Evolutionary conservation across 2,329 filamentous ascomycete species (phyloP).

Genomic region (Cladosporium oxysporum): DNA sequence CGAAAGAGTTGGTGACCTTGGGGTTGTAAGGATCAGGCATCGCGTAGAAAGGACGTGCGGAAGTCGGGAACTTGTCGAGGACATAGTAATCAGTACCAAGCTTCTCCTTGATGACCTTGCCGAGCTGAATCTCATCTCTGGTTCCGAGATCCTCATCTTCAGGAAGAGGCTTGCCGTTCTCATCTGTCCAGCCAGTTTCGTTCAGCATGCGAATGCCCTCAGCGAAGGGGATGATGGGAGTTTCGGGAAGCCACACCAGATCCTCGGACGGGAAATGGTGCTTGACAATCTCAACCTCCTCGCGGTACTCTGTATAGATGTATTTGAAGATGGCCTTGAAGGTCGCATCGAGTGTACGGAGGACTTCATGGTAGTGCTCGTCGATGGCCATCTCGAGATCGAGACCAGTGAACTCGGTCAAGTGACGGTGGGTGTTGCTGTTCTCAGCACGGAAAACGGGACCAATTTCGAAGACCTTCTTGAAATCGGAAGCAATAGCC

Average conservation of each 20-base stretch:
- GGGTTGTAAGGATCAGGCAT: conserved; percentile 76
- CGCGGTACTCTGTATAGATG: conserved; percentile 67
- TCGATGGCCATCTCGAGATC: conserved; percentile 93
- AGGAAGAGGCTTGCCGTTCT: conserved; percentile 70
- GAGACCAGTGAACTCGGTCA: conserved; percentile 92
- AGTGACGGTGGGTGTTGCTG: conserved; percentile 89
- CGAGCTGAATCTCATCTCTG: conserved; percentile 81
- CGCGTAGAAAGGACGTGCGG: conserved; percentile 86
- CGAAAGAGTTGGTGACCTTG: conserved; percentile 84
- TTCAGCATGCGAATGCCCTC: conserved; percentile 81
- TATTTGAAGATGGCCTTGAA: conserved; percentile 78
- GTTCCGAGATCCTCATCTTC: conserved; percentile 81
- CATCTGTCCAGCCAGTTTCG: conserved; percentile 72
- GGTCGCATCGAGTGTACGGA: conserved; percentile 74
- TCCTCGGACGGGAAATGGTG: conserved; percentile 84
- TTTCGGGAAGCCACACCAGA: conserved; percentile 83
- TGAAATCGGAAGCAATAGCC: conserved; percentile 86
- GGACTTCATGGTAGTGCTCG: conserved; percentile 84
- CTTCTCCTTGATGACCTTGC: conserved; percentile 81
- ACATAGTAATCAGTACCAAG: conserved; percentile 91
- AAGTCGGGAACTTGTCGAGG: conserved; percentile 86
- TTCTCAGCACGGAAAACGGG: conserved; percentile 93
- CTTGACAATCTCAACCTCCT: conserved; percentile 77
- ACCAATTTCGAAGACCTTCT: conserved; percentile 84
- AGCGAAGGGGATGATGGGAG: conserved; percentile 75